Percentiles rank a stretch among this genome's conserved stretches.
Conservation (phyloP, 306 rosid genomes). For the Fragaria iinumae region DNA sequence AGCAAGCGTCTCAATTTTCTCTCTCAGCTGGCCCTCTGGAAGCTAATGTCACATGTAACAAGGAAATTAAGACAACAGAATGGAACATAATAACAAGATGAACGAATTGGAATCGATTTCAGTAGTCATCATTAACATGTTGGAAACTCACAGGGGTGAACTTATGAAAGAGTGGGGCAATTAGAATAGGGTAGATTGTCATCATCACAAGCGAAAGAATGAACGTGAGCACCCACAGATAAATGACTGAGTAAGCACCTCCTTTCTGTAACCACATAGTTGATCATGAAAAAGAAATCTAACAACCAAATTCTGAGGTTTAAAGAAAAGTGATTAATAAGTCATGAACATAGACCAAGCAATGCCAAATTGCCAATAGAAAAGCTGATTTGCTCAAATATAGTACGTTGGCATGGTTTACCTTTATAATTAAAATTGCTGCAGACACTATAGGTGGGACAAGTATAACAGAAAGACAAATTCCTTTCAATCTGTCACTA, state of each 20-base stretch:
- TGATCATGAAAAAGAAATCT: slow-evolving; percentile 14
- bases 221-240: slow-evolving; percentile 83
- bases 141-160: slow-evolving; percentile 78
- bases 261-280: slow-evolving; percentile 71
- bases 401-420: slow-evolving; percentile 20
- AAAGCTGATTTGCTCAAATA: not conserved
- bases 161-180: slow-evolving; percentile 92
- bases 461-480: slow-evolving; percentile 52
- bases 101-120: not conserved
- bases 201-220: slow-evolving; percentile 85
- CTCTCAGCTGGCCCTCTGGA: slow-evolving; percentile 84
- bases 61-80: slow-evolving; percentile 26
- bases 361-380: slow-evolving; percentile 21
- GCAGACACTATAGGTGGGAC: slow-evolving; percentile 91
- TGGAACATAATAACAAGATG: slow-evolving; percentile 3
- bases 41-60: slow-evolving; percentile 55
- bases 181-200: slow-evolving; percentile 86
- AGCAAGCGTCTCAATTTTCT: slow-evolving; percentile 89
- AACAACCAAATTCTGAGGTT: not conserved
- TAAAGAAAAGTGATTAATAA: not conserved
- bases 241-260: slow-evolving; percentile 89
- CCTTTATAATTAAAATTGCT: slow-evolving; percentile 82
- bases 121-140: not conserved
- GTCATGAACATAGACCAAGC: slow-evolving; percentile 13
- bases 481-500: slow-evolving; percentile 74